Evolutionary conservation across 2,329 filamentous ascomycete genomes (phyloP), one percentile per base, ranked within the genome.

Genomic region (Neopestalotiopsis sp.): DNA sequence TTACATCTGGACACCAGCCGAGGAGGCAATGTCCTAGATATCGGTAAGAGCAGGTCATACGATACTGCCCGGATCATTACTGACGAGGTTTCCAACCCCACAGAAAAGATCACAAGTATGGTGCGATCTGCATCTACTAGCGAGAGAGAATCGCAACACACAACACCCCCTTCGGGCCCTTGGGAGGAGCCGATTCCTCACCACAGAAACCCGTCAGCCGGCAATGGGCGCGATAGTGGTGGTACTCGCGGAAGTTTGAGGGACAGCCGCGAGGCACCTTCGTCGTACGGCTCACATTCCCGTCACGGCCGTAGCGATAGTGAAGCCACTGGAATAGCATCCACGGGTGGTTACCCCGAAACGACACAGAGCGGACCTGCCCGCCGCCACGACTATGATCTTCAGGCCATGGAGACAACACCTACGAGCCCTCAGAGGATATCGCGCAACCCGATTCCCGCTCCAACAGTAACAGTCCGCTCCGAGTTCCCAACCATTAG

Each of bases 401-500:
- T 97, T 17, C 95, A 98, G 79, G 94, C 95, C 3, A 97, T 98
- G 94, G 95, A 98, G 80, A 94, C 93, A 0, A 92, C 91, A 42
- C 86, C 97, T 20, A 88, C 89, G 72, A 94, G 90, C 80, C 92
- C 94, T 5, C 90, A 92, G 49, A 82, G 87, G 5, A 87, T 92
- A 24, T 87, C 90, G 10, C 93, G 92, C 75, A 97, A 97, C 74
- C 94, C 94, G 0, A 98, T 98, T 69, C 95, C 96, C 1, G 85
- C 94, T 5, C 96, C 96, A 0, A 92, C 90, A 0, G 94, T 99
- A n/a, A 97, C 94, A 0, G 92, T 99, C 62, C 93, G 95, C 69
- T 98, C 95, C 78, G 96, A 99, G 81, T 99, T 98, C 77, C 96
- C 96, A 0, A 98, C 96, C 1, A 88, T 99, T 76, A 98, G 88